Evolutionary conservation across 1,284 basidiomycete genomes (phyloP).

Genomic region (Leccinum fallax): DNA sequence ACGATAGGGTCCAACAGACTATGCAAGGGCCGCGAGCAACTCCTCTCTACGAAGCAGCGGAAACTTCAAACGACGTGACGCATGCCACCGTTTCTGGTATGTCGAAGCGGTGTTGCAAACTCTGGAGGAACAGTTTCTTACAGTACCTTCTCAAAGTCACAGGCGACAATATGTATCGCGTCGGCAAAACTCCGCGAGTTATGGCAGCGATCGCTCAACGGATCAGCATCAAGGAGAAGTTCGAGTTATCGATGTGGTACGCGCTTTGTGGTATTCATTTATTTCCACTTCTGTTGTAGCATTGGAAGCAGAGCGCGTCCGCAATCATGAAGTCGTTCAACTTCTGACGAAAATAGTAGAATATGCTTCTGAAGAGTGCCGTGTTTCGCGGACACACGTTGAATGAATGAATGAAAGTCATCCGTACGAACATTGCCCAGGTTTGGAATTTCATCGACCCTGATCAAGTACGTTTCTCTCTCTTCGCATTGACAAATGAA

Average conservation of each 20-base stretch:
- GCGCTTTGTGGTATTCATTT: background rate
- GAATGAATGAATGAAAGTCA: conserved; percentile 24
- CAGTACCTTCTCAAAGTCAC: too few species aligned
- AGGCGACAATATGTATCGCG: too few species aligned
- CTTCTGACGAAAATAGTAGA: conserved; percentile 14
- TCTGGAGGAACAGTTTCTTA: too few species aligned
- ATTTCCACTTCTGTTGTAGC: conserved; percentile 9
- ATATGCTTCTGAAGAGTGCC: conserved; percentile 29
- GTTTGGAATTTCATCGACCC: conserved; percentile 37
- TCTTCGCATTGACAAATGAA: background rate
- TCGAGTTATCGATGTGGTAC: conserved; percentile 18
- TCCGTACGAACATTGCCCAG: conserved; percentile 28
- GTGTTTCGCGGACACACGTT: conserved; percentile 22
- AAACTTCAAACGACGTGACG: too few species aligned
- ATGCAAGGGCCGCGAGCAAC: too few species aligned
- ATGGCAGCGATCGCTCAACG: conserved; percentile 23
- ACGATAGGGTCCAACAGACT: conserved; percentile 1
- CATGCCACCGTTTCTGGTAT: too few species aligned
- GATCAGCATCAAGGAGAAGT: background rate
- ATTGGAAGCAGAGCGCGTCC: conserved; percentile 27
- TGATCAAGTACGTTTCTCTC: conserved; percentile 14
- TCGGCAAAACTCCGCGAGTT: conserved; percentile 3
- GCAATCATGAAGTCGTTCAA: background rate
- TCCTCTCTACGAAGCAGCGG: too few species aligned
- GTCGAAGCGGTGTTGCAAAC: too few species aligned